These are phyloP conservation scores for Polymyxa betae DNA, from an alignment of 208 protist genomes.

Conservation along the genomic window DNA sequence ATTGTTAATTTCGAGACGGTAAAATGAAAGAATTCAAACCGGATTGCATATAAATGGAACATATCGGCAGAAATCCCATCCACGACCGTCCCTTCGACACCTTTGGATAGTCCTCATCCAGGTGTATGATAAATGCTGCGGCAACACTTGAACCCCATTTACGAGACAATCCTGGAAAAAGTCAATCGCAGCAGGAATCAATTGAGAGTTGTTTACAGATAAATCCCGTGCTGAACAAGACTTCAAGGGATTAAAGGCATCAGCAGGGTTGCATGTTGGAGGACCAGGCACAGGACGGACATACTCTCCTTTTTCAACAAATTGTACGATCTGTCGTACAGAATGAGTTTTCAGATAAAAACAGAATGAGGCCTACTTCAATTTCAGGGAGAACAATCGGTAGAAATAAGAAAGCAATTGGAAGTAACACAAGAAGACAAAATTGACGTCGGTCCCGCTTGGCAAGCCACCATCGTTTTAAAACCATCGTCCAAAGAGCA, in stretches of 20 bases:
- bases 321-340: neutral
- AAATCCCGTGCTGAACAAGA: too few relatives aligned
- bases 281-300: neutral
- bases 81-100: neutral
- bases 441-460: neutral
- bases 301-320: neutral
- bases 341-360: neutral
- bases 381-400: constrained; percentile 14
- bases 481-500: neutral
- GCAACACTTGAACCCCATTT: neutral
- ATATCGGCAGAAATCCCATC: neutral
- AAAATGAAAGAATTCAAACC: neutral
- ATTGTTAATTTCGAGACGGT: neutral
- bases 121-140: neutral
- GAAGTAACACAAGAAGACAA: neutral
- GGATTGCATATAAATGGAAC: constrained; percentile 10
- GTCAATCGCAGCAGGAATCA: too few relatives aligned
- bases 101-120: neutral
- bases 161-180: neutral
- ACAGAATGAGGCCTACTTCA: neutral
- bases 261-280: neutral
- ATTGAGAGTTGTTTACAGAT: too few relatives aligned
- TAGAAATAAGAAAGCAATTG: neutral
- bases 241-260: neutral
- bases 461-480: constrained; percentile 44